Evolutionary conservation across 1,139 yeast species (phyloP).

Genomic region (Hyphopichia khmerensis): DNA sequence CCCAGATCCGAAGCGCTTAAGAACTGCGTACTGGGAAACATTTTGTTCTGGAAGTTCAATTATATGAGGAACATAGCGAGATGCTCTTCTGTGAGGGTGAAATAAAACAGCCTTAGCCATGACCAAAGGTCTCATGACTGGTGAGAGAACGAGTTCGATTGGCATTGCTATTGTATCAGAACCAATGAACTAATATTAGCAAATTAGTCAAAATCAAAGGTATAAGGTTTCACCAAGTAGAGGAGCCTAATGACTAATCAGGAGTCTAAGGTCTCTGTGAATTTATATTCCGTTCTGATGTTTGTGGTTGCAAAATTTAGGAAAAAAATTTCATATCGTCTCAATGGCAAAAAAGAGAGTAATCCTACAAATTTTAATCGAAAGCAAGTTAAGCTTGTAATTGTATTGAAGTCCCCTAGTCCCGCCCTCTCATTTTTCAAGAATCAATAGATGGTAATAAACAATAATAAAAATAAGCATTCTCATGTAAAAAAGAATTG

Average conservation of each 20-base stretch:
- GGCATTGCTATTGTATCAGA: constrained; percentile 40
- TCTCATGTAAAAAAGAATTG: background rate
- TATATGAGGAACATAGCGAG: constrained; percentile 55
- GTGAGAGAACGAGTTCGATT: constrained; percentile 55
- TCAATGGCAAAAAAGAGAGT: too few relatives aligned
- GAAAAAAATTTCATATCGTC: too few relatives aligned
- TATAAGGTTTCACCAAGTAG: too few relatives aligned
- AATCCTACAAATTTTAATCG: too few relatives aligned
- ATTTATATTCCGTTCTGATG: too few relatives aligned
- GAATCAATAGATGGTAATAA: background rate
- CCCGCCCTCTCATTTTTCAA: background rate
- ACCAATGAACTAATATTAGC: too few relatives aligned
- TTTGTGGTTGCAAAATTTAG: too few relatives aligned
- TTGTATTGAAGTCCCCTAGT: background rate
- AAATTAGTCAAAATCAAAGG: too few relatives aligned
- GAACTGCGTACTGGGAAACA: constrained; percentile 42
- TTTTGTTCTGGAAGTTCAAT: constrained; percentile 39
- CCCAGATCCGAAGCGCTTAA: constrained; percentile 58
- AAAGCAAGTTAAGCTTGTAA: too few relatives aligned
- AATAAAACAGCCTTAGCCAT: constrained; percentile 53
- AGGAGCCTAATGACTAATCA: too few relatives aligned
- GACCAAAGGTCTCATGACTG: constrained; percentile 59
- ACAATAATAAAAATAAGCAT: background rate
- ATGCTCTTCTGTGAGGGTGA: constrained; percentile 57
- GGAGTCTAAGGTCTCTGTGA: too few relatives aligned